Percentiles rank a stretch among this genome's conserved stretches.
These are phyloP conservation scores for Neonectria magnoliae DNA, from an alignment of 2,329 filamentous ascomycete species.

Conservation along the genomic window DNA sequence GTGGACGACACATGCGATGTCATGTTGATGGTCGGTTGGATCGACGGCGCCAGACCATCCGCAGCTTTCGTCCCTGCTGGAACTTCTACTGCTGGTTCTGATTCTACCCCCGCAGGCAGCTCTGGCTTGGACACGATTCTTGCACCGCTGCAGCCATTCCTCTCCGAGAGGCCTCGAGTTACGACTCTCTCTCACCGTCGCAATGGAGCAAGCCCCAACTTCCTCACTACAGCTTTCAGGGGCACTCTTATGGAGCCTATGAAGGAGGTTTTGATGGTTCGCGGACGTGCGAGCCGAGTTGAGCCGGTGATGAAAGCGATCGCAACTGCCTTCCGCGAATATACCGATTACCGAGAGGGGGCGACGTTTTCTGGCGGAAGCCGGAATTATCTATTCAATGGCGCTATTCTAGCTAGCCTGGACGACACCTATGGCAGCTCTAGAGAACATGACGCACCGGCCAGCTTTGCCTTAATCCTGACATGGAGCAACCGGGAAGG, in stretches of 20 bases:
- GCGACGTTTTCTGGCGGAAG: not conserved
- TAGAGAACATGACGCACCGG: not conserved
- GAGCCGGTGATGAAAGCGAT: not conserved
- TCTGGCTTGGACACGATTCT: not conserved
- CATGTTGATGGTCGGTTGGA: slow-evolving; percentile 4
- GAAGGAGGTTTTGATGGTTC: not conserved
- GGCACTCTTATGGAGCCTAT: not conserved
- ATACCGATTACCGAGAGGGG: not conserved
- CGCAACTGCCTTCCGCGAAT: not conserved
- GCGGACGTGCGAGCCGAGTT: not conserved
- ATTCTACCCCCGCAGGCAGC: too few relatives aligned
- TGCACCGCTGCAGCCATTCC: not conserved
- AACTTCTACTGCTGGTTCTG: too few relatives aligned
- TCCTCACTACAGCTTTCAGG: not conserved
- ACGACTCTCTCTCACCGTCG: not conserved
- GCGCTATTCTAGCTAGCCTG: not conserved
- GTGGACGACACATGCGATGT: slow-evolving; percentile 1
- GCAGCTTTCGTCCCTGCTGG: not conserved
- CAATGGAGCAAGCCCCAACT: not conserved
- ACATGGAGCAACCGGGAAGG: not conserved
- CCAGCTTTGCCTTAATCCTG: not conserved
- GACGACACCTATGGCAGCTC: not conserved
- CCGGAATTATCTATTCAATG: not conserved
- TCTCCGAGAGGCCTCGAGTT: not conserved
- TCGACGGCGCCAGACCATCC: not conserved